Evolutionary conservation across 1,284 basidiomycete genomes (phyloP), one percentile per base, ranked within the genome.

Genomic region (Coriolopsis trogii): DNA sequence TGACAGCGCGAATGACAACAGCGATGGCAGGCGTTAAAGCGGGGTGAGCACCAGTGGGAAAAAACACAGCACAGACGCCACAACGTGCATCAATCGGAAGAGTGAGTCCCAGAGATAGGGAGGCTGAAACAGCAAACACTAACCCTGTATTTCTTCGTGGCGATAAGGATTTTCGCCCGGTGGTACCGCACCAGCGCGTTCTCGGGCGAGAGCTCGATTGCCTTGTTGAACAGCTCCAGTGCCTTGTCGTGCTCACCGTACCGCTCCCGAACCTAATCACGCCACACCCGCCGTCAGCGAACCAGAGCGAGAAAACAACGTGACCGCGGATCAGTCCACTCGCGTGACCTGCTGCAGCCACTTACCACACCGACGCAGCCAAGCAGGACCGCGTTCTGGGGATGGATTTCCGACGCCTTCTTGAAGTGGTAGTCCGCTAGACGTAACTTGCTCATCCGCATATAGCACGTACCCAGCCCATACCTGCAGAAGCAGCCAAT

Each of bases 361-460:
- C 85, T 73, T 61, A 94, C 93, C 85, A 91, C 89, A 45, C 91
- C 93, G 63, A 96, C 87, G 71, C 91, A 95, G 64, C 91, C 92
- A 51, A 95, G 74, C 56, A 97, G 75, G 18, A 97, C 92, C 18
- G 92, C 91, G 70, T 95, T 98, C 59, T 85, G 82, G 38, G 93
- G 91, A 70, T 97, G 93, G 68, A 98, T 95, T 62, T 91, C 84
- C 29, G 86, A 79, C 3, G 95, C 95, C 67, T 88, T 89, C 60
- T 90, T 82, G 75, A 93, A 97, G 73, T 97, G 94, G 74, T 95
- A 97, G 69, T 97, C 93, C 31, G 95, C 94, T 55, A 95, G 77
- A 46, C 89, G 84, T 58, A 90, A 76, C 75, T 95, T 95, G 73
- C 90, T 95, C 80, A 89, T 90, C 62, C 91, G 82, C 68, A 95